Percentiles rank a stretch among this genome's conserved stretches.
Conservation (phyloP, 345 rosid species). For the Melastoma malabathricum region DNA sequence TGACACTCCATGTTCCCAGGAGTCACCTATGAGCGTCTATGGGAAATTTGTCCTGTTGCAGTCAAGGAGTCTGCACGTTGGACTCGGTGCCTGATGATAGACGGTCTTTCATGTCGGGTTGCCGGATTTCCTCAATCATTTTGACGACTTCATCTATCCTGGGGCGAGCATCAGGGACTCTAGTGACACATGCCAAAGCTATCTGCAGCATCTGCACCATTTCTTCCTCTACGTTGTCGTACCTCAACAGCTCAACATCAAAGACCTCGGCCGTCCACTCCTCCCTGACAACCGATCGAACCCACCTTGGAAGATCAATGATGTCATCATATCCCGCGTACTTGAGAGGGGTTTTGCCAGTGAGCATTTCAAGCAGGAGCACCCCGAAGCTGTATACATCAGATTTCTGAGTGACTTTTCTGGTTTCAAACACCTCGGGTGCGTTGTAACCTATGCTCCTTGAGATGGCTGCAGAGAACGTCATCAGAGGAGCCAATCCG, state of each 20-base stretch:
- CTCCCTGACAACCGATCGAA: constrained; percentile 66
- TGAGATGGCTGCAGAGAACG: constrained; percentile 30
- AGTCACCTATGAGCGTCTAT: too few species aligned
- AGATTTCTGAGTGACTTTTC: constrained; percentile 44
- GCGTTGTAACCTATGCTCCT: constrained; percentile 55
- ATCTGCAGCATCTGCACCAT: constrained; percentile 88
- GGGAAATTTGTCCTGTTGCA: too few species aligned
- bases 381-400: constrained; percentile 86
- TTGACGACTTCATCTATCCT: constrained; percentile 47
- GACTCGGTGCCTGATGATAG: constrained; percentile 50
- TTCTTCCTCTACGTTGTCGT: constrained; percentile 54
- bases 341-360: constrained; percentile 59
- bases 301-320: constrained; percentile 77
- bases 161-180: constrained; percentile 45
- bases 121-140: constrained; percentile 54
- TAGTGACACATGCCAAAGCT: constrained; percentile 47
- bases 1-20: too few species aligned
- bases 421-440: constrained; percentile 59
- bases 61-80: constrained; percentile 39
- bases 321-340: constrained; percentile 43
- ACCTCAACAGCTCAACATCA: constrained; percentile 60
- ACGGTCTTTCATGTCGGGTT: constrained; percentile 32
- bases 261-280: constrained; percentile 92
- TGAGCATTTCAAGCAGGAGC: constrained; percentile 64
- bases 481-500: constrained; percentile 44